Conservation (phyloP, 2,329 filamentous ascomycete genomes). For the Microcyclospora pomicola region DNA sequence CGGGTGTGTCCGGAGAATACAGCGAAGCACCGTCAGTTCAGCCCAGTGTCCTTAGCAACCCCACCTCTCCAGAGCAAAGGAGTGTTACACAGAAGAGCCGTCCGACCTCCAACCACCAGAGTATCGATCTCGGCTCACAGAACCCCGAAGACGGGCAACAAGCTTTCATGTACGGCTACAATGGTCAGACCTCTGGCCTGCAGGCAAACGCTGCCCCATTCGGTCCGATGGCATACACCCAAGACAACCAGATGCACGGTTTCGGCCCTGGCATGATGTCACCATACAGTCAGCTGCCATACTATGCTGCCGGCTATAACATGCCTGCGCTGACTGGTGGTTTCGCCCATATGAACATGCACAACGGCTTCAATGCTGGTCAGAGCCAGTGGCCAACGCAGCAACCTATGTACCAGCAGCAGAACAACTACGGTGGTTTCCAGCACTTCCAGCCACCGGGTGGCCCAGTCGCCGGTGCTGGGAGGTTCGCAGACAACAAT, state of each 20-base stretch:
- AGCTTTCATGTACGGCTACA: constrained; percentile 31
- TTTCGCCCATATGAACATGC: constrained; percentile 53
- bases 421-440: constrained; percentile 45
- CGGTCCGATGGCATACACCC: constrained; percentile 38
- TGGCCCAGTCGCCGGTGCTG: constrained; percentile 23
- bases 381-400: constrained; percentile 21
- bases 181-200: constrained; percentile 54
- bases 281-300: constrained; percentile 18
- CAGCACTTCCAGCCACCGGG: constrained; percentile 36
- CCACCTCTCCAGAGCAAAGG: constrained; percentile 27
- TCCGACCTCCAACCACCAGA: constrained; percentile 59
- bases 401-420: constrained; percentile 16
- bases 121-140: constrained; percentile 52
- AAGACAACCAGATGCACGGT: constrained; percentile 10
- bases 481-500: constrained; percentile 57
- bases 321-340: constrained; percentile 52
- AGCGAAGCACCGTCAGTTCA: constrained; percentile 14
- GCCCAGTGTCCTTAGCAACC: constrained; percentile 9
- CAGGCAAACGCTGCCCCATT: constrained; percentile 72
- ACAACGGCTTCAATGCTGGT: constrained; percentile 26
- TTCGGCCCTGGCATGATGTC: constrained; percentile 16
- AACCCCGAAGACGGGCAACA: constrained; percentile 17
- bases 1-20: constrained; percentile 16
- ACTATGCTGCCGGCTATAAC: constrained; percentile 36
- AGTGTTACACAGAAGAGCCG: background rate